These are phyloP conservation scores for Hypoxylon sp. DNA, from an alignment of 2,329 filamentous ascomycete genomes.

Conservation along the genomic window DNA sequence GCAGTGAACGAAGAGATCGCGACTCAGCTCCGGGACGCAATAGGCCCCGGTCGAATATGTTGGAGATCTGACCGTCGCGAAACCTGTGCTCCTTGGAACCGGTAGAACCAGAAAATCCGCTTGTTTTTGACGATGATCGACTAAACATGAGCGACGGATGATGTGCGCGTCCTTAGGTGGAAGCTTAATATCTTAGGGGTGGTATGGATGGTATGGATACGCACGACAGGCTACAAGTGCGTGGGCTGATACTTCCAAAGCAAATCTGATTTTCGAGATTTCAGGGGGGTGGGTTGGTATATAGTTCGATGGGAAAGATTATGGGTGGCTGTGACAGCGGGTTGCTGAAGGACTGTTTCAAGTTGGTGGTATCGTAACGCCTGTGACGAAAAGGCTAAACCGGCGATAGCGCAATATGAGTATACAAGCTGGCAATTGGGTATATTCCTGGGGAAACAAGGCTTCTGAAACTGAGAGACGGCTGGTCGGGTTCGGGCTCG, in stretches of 20 bases:
- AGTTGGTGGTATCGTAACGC: conserved; percentile 42
- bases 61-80: conserved; percentile 53
- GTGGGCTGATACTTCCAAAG: conserved; percentile 9
- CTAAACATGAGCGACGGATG: conserved; percentile 57
- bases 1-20: conserved; percentile 48
- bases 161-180: conserved; percentile 8
- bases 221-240: neutral
- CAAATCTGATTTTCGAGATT: conserved; percentile 1
- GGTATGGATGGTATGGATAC: no score
- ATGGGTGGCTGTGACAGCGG: conserved; percentile 35
- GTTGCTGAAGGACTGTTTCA: conserved; percentile 39
- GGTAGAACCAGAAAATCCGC: conserved; percentile 49
- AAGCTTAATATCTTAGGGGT: neutral
- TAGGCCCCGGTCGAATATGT: conserved; percentile 54
- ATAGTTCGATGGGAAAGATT: conserved; percentile 22
- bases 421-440: conserved; percentile 2
- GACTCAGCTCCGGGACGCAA: conserved; percentile 56
- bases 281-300: conserved; percentile 19
- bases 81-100: conserved; percentile 54
- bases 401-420: conserved; percentile 16
- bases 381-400: conserved; percentile 26
- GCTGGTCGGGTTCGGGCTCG: conserved; percentile 19
- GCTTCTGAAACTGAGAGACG: conserved; percentile 27
- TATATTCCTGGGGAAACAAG: conserved; percentile 12
- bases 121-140: conserved; percentile 56